These are phyloP conservation scores for Volvox africanus DNA, from an alignment of 139 green algal genomes.

Conservation along the genomic window DNA sequence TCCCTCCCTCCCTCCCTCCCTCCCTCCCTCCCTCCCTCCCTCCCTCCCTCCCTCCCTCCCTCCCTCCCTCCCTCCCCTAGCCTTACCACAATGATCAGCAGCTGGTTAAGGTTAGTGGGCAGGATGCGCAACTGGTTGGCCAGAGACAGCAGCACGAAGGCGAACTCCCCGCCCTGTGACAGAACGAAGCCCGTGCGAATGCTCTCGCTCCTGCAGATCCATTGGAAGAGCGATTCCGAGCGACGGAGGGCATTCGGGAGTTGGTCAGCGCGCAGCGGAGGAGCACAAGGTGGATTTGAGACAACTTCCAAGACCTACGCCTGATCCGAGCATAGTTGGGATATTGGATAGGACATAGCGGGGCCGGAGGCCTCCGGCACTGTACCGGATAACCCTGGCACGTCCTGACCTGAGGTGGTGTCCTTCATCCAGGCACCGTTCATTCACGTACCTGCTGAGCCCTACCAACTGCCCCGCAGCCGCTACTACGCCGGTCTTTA, in stretches of 20 bases:
- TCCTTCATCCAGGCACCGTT: background rate
- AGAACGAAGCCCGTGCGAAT: constrained; percentile 92
- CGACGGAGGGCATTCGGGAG: background rate
- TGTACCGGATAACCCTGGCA: no score
- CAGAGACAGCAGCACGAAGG: constrained; percentile 96
- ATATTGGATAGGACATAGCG: no score
- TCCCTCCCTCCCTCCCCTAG: background rate
- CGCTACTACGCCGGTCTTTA: constrained; percentile 92
- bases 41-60: no score
- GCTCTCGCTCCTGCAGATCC: constrained; percentile 70
- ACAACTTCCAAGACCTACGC: no score
- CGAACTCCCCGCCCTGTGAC: constrained; percentile 97
- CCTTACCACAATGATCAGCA: constrained; percentile 93
- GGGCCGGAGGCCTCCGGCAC: no score
- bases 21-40: no score
- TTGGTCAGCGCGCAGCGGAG: no score
- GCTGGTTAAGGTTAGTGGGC: constrained; percentile 87
- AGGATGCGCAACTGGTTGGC: constrained; percentile 78
- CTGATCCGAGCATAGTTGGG: no score
- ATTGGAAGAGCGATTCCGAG: background rate
- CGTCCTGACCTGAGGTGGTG: no score
- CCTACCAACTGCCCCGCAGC: constrained; percentile 81
- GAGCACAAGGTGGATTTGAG: no score
- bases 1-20: no score
- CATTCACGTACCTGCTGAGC: constrained; percentile 65